Evolutionary conservation across 208 protist species (phyloP).

Genomic region (Trypanosoma boissoni): DNA sequence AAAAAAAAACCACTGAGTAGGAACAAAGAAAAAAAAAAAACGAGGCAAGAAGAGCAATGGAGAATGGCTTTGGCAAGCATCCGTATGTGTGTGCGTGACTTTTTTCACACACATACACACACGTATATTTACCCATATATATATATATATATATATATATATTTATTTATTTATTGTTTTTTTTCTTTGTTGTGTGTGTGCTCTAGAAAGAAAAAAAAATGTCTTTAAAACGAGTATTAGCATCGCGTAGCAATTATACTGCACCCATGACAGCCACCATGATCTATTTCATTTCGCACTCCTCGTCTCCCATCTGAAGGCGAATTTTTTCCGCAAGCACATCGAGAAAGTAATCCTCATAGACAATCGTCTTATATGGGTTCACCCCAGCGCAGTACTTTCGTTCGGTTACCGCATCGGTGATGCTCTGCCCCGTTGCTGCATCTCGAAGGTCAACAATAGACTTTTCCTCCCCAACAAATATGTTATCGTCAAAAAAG

Average conservation of each 20-base stretch:
- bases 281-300: too few relatives aligned
- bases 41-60: not conserved
- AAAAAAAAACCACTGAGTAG: not conserved
- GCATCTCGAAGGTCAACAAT: slow-evolving; percentile 85
- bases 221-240: too few relatives aligned
- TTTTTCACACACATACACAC: not conserved
- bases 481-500: slow-evolving; percentile 92
- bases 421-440: slow-evolving; percentile 35
- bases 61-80: too few relatives aligned
- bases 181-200: too few relatives aligned
- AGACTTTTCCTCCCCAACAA: slow-evolving; percentile 72
- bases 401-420: slow-evolving; percentile 40
- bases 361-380: slow-evolving; percentile 76
- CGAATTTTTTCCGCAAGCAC: slow-evolving; percentile 39
- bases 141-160: slow-evolving; percentile 6
- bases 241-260: too few relatives aligned
- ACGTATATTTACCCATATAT: not conserved
- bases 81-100: not conserved
- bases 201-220: too few relatives aligned
- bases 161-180: not conserved
- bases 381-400: slow-evolving; percentile 78
- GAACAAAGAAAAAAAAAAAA: not conserved
- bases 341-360: slow-evolving; percentile 83
- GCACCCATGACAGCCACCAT: too few relatives aligned
- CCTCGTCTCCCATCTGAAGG: slow-evolving; percentile 33